phyloP scores from a whole-genome alignment of 208 protist genomes.

The Phytomonas sp. region DNA sequence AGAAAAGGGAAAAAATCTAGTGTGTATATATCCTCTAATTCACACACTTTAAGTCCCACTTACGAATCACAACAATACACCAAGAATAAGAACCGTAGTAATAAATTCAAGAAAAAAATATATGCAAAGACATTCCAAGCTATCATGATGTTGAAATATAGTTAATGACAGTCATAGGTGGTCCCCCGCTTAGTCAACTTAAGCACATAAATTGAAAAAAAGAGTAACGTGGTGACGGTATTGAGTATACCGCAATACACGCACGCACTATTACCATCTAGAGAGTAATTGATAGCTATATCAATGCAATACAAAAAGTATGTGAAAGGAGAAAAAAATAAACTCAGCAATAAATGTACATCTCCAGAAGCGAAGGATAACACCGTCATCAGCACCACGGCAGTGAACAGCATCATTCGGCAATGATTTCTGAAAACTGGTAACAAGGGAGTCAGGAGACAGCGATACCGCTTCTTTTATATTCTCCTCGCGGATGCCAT shows the following conservation, averaged over 20 bases:
- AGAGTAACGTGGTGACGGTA: not conserved
- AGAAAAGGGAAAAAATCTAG: not conserved
- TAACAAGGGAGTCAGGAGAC: not conserved
- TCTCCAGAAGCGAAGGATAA: not conserved
- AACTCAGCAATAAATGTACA: constrained; percentile 5
- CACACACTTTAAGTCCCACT: not conserved
- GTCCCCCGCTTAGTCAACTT: not conserved
- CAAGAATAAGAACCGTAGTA: not conserved
- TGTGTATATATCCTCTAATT: not conserved
- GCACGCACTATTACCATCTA: not conserved
- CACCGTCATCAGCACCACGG: not conserved
- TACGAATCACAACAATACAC: not conserved
- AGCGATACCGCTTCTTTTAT: not conserved
- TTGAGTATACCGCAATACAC: not conserved
- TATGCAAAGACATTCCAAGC: not conserved
- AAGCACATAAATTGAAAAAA: not conserved
- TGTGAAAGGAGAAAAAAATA: constrained; percentile 7
- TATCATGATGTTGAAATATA: not conserved
- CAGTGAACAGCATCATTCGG: not conserved
- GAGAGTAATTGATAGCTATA: constrained; percentile 1
- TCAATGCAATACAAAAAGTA: constrained; percentile 2
- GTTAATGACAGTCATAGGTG: not conserved
- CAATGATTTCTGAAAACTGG: not conserved
- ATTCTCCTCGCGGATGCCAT: not conserved
- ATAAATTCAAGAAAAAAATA: constrained; percentile 7